phyloP scores from a whole-genome alignment of 2,329 filamentous ascomycete genomes.

The Colletotrichum lentis region DNA sequence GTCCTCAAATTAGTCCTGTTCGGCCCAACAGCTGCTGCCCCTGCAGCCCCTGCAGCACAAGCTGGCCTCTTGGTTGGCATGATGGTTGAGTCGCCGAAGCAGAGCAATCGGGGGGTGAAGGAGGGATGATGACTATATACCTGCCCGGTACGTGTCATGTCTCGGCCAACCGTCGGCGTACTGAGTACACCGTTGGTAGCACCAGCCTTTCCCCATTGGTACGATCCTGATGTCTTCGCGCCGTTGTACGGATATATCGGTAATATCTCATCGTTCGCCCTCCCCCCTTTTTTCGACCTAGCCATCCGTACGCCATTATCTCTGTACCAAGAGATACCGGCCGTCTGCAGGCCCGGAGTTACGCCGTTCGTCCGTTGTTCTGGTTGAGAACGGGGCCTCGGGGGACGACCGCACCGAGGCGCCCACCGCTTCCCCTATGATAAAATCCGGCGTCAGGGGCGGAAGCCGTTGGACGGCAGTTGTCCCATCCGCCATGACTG shows the following conservation, averaged over 20 bases:
- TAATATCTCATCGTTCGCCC: constrained; percentile 11
- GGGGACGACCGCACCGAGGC: constrained; percentile 17
- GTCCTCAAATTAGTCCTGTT: constrained; percentile 16
- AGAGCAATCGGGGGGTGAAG: constrained; percentile 1
- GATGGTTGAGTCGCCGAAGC: constrained; percentile 21
- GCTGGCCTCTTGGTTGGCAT: constrained; percentile 14
- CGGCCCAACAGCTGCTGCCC: constrained; percentile 26
- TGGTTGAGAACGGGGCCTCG: constrained; percentile 8
- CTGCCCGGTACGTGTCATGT: constrained; percentile 3
- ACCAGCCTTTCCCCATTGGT: constrained; percentile 11
- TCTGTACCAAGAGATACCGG: neutral
- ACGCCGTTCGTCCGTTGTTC: constrained; percentile 13
- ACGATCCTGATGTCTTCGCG: constrained; percentile 15
- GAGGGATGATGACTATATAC: constrained; percentile 2
- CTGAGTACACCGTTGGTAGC: constrained; percentile 23
- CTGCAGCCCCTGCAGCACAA: constrained; percentile 23
- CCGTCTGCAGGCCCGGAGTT: constrained; percentile 22
- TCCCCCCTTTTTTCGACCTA: neutral
- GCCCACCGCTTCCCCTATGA: neutral
- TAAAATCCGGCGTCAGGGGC: neutral
- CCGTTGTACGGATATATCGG: constrained; percentile 26
- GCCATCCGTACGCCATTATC: too few relatives aligned
- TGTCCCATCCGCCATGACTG: neutral
- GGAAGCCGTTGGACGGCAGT: neutral
- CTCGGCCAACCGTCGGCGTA: neutral